Evolutionary conservation across 768 basidiomycete genomes (phyloP), one percentile per base, ranked within the genome.

Genomic region (Daedaleopsis nitida): DNA sequence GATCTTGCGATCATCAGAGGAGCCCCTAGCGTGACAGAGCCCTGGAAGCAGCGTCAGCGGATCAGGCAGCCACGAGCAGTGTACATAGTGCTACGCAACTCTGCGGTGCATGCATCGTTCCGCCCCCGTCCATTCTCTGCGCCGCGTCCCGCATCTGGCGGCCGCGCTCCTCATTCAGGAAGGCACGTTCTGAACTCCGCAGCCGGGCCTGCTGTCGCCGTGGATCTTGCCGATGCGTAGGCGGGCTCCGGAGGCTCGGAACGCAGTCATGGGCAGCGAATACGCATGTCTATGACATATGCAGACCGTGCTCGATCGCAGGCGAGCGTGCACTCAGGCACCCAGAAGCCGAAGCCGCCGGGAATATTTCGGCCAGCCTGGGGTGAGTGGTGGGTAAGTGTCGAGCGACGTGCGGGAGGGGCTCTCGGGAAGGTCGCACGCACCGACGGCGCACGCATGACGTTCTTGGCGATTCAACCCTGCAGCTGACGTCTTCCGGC

Each of bases 401-500:
- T 52, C 10, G 38, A 37, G 17, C 27, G 44, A 44, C 35, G 23
- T 47, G 32, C 24, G 23, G 32, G 32, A 48, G 32, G 59, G 38
- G 53, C 13, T 42, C 13, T 32, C 12, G 23, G 13, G 50, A 42
- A 17, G 27, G 27, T 32, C 27, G 27, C 27, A 19, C 50, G 19
- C n/a, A 19, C 47, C 17, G 60, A 10, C 32, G 37, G 56, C 45
- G 57, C 56, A 54, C 44, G 57, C 55, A n/a, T 35, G 48, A 58
- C 57, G 27, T 50, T 34, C 48, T 58, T 50, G 57, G 62, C 44
- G 55, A 50, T 58, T 19, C 53, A 19, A 48, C 57, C 52, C 53
- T 63, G 62, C 62, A 63, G 57, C 57, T 63, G 62, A 58, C 62
- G 38, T 14, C 47, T 34, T 13, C 32, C 56, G 42, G 57, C 56